phyloP scores from a whole-genome alignment of 2,329 filamentous ascomycete species.

The Aspergillus sp. region DNA sequence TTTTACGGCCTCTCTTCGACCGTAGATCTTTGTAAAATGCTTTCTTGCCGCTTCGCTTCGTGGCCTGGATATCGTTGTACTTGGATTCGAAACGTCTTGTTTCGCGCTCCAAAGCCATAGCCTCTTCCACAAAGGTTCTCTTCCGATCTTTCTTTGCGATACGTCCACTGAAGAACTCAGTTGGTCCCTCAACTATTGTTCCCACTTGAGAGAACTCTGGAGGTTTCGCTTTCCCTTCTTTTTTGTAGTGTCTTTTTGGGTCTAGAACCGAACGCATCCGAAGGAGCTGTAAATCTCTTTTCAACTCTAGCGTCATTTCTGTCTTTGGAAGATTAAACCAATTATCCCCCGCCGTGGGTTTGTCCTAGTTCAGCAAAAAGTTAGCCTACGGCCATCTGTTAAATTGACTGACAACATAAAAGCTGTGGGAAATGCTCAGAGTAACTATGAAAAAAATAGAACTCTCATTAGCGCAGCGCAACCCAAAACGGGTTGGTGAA shows the following conservation, averaged over 20 bases:
- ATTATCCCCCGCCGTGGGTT: conserved; percentile 64
- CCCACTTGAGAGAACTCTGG: conserved; percentile 86
- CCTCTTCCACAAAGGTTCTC: conserved; percentile 77
- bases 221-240: conserved; percentile 64
- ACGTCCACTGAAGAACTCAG: conserved; percentile 75
- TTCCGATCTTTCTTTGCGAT: conserved; percentile 83
- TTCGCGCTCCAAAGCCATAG: conserved; percentile 60
- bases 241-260: conserved; percentile 85
- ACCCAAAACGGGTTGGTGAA: conserved; percentile 69
- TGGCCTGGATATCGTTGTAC: conserved; percentile 74
- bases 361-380: conserved; percentile 34
- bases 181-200: conserved; percentile 78
- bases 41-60: conserved; percentile 83
- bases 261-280: conserved; percentile 86
- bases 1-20: conserved; percentile 42
- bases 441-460: conserved; percentile 63
- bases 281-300: conserved; percentile 80
- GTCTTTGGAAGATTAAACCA: conserved; percentile 90
- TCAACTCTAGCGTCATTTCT: conserved; percentile 73
- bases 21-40: conserved; percentile 77
- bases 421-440: conserved; percentile 46
- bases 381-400: conserved; percentile 6
- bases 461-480: conserved; percentile 64
- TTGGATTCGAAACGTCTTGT: conserved; percentile 75
- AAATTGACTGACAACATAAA: not conserved